Conservation (phyloP, 179 eudicot genomes). For the Spergularia azorica region DNA sequence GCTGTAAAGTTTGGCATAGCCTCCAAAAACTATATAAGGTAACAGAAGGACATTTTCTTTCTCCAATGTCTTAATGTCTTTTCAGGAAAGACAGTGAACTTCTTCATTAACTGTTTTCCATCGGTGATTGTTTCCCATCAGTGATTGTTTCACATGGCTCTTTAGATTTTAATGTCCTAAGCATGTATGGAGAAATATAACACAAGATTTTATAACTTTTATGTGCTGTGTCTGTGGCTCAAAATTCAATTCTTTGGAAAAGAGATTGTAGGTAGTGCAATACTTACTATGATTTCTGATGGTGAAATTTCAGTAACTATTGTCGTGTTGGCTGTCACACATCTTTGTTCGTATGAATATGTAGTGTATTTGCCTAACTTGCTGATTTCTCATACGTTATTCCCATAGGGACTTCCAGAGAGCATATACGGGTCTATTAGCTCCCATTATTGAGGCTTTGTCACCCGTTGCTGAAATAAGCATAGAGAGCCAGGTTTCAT, state of each 20-base stretch:
- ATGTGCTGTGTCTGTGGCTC: background rate
- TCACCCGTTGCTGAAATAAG: constrained; percentile 76
- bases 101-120: too few species aligned
- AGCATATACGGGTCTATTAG: constrained; percentile 62
- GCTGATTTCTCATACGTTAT: constrained; percentile 14
- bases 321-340: background rate
- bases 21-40: too few species aligned
- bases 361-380: background rate
- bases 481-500: constrained; percentile 87
- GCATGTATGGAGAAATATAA: background rate
- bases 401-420: constrained; percentile 79
- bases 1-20: too few species aligned
- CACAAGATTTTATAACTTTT: background rate
- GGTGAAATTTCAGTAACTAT: background rate
- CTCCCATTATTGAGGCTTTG: constrained; percentile 76
- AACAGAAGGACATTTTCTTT: too few species aligned
- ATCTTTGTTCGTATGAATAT: background rate
- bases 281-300: background rate
- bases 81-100: too few species aligned
- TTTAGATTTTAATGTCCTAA: background rate
- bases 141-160: background rate
- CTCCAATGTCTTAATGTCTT: too few species aligned
- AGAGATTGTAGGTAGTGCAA: background rate
- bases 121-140: background rate
- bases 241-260: background rate